Percentiles rank a stretch among this genome's conserved stretches.
These are phyloP conservation scores for Scedosporium boydii DNA, from an alignment of 2,329 filamentous ascomycete genomes.

Conservation along the genomic window DNA sequence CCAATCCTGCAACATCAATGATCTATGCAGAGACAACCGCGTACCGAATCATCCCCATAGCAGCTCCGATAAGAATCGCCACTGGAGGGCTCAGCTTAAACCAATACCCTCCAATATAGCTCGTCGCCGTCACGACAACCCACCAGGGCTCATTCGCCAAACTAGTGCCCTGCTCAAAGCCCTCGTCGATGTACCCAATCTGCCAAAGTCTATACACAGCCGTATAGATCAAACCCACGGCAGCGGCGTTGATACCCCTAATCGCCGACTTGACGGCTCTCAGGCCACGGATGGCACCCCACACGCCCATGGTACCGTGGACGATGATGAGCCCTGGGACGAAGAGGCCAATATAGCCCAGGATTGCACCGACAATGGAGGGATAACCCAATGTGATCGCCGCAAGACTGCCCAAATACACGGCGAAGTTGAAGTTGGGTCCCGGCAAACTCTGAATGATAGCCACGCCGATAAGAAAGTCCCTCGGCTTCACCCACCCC, in stretches of 20 bases:
- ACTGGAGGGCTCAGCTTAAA: slow-evolving; percentile 21
- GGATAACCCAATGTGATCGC: slow-evolving; percentile 25
- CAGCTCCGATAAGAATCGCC: slow-evolving; percentile 22
- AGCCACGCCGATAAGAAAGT: slow-evolving; percentile 65
- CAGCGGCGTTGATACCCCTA: slow-evolving; percentile 48
- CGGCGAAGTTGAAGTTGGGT: slow-evolving; percentile 40
- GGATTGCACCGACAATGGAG: slow-evolving; percentile 20
- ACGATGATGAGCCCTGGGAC: slow-evolving; percentile 37
- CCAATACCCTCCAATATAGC: slow-evolving; percentile 22
- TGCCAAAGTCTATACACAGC: slow-evolving; percentile 55
- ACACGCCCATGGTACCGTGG: slow-evolving; percentile 44
- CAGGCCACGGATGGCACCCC: slow-evolving; percentile 36
- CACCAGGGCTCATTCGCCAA: slow-evolving; percentile 53
- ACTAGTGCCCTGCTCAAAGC: slow-evolving; percentile 37
- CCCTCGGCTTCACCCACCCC: slow-evolving; percentile 59
- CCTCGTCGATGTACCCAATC: slow-evolving; percentile 47
- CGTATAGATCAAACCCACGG: slow-evolving; percentile 53
- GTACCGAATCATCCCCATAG: slow-evolving; percentile 23
- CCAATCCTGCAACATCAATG: background rate
- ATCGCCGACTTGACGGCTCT: slow-evolving; percentile 38
- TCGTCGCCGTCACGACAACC: slow-evolving; percentile 45
- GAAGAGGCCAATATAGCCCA: slow-evolving; percentile 46
- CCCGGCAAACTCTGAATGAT: slow-evolving; percentile 60
- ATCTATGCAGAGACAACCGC: slow-evolving; percentile 14
- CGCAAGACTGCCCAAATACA: slow-evolving; percentile 43